Base-by-base conservation (phyloP, 2,329 filamentous ascomycete species). In the Dactylellina cionopaga region DNA sequence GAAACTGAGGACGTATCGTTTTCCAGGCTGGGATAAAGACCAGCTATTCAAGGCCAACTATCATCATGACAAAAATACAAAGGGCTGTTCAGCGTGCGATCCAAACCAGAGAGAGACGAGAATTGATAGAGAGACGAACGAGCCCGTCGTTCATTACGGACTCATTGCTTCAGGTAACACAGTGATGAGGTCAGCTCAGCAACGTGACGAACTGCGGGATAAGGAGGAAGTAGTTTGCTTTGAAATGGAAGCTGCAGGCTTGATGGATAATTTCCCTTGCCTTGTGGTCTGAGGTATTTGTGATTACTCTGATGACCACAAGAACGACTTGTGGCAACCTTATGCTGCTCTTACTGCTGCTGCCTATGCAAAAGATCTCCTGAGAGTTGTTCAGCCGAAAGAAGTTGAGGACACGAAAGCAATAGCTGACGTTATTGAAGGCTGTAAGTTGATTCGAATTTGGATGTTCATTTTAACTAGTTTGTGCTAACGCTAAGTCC, bases 241-340 rank as follows among this genome's bases (percentile, higher is more conserved):
- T 25, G 59, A 64, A 46, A 62, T 62, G 58, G 58, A 62, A 11
- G 58, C 58, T 11, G 58, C 58, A 1, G 58, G 58, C 9, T 25
- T 64, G 37, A 55, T 64, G 59, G 19, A 55, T 19, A 33, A 54
- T 17, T 54, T 54, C 41, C 59, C 59, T 11, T 54, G 47, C 19
- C 15, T 64, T 19, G 47, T 64, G 10, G 55, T 64, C 17, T 47
- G 59, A 37, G 59, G 59, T 5, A 55, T 64, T 11, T 54, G 46
- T 15, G 59, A 64, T 22, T 64, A 64, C n/a, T 54, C 59, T 15
- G 59, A 64, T 17, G 25, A 35, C 9, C 47, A 64, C n/a, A 64
- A 64, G 19, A 55, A 55, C 17, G 25, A 64, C 7, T 7, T 25
- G 17, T 64, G 59, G 59, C 59, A 64, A 22, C 24, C 47, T 10